These are phyloP conservation scores for Klebsormidium nitens DNA, from an alignment of 139 green algal genomes.

Conservation along the genomic window DNA sequence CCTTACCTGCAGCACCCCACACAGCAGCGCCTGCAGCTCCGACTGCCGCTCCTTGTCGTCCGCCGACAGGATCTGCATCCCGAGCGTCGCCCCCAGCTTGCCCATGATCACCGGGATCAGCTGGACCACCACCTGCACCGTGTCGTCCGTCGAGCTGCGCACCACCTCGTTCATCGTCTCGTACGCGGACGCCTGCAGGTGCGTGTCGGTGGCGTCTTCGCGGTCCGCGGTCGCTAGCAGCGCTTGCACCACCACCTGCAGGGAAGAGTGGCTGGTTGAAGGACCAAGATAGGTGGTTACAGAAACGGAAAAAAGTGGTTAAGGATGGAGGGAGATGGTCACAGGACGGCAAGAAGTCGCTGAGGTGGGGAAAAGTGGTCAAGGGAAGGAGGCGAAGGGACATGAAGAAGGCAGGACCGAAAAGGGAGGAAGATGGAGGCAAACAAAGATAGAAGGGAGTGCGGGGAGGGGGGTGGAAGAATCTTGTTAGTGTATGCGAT, in stretches of 20 bases:
- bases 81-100: slow-evolving; percentile 64
- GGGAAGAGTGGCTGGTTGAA: no score
- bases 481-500: no score
- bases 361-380: no score
- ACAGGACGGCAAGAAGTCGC: no score
- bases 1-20: slow-evolving; percentile 82
- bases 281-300: no score
- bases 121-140: slow-evolving; percentile 63
- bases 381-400: no score
- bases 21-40: slow-evolving; percentile 81
- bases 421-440: no score
- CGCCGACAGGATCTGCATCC: slow-evolving; percentile 38
- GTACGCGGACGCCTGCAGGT: slow-evolving; percentile 75
- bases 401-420: no score
- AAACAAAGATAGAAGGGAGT: no score
- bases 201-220: slow-evolving; percentile 37
- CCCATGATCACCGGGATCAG: slow-evolving; percentile 71
- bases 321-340: no score
- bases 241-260: slow-evolving; percentile 67
- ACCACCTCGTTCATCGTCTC: slow-evolving; percentile 96
- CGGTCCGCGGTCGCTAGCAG: slow-evolving; percentile 62
- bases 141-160: slow-evolving; percentile 58
- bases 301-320: no score
- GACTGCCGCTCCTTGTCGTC: slow-evolving; percentile 58
- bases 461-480: no score